A percentile compares a stretch with the other conserved stretches of the same genome.
Conservation (phyloP, 305 asterid genomes). For the Solanum hybrid region DNA sequence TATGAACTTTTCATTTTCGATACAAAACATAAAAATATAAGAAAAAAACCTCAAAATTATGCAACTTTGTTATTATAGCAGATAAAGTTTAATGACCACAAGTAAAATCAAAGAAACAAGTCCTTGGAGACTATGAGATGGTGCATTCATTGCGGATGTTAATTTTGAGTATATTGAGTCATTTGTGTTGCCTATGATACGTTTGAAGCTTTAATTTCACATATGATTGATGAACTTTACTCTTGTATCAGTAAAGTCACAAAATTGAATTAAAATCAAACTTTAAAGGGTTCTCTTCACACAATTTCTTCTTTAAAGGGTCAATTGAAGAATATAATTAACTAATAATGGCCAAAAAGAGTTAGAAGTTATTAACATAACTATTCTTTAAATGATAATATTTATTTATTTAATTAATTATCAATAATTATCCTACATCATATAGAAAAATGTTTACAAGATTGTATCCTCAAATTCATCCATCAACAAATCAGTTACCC, state of each 20-base stretch:
- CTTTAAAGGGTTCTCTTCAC: background rate
- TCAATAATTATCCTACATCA: background rate
- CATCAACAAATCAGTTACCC: background rate
- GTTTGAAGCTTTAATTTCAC: too few relatives aligned
- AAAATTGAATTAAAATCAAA: too few relatives aligned
- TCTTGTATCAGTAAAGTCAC: too few relatives aligned
- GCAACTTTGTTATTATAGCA: background rate
- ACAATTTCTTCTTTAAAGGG: background rate
- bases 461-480: background rate
- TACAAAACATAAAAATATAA: background rate
- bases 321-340: background rate
- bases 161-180: too few relatives aligned
- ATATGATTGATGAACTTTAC: too few relatives aligned
- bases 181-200: too few relatives aligned
- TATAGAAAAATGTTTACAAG: background rate
- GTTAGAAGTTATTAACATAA: background rate
- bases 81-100: too few relatives aligned
- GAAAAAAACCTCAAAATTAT: background rate
- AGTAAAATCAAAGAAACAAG: background rate
- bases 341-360: background rate
- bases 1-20: too few relatives aligned
- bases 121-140: too few relatives aligned
- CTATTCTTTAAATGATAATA: background rate
- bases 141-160: too few relatives aligned
- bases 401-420: background rate